Evolutionary conservation across 1,139 yeast genomes (phyloP).

Genomic region (Scheffersomyces lignicola): DNA sequence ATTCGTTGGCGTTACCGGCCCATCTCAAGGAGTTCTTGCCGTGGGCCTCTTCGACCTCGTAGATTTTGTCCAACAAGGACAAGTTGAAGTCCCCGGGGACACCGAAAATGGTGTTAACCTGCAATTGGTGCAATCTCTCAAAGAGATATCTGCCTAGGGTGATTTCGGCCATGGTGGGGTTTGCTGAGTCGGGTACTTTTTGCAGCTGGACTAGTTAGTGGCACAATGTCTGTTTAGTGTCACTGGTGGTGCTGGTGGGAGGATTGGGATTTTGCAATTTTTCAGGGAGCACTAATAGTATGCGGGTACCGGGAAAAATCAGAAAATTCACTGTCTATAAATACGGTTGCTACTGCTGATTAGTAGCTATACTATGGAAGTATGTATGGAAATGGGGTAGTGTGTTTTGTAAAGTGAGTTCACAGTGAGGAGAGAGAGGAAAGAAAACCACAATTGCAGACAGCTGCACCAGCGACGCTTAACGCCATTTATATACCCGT

Average conservation of each 20-base stretch:
- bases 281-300: no score
- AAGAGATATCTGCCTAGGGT: slow-evolving; percentile 45
- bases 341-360: no score
- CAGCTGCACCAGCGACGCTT: no score
- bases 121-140: slow-evolving; percentile 43
- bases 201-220: no score
- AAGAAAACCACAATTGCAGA: neutral
- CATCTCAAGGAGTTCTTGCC: slow-evolving; percentile 25
- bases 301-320: neutral
- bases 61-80: slow-evolving; percentile 36
- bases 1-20: slow-evolving; percentile 47
- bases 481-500: neutral
- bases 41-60: slow-evolving; percentile 31
- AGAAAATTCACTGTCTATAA: neutral
- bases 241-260: no score
- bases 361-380: no score
- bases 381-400: neutral
- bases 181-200: no score
- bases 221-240: no score
- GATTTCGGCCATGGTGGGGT: slow-evolving; percentile 31
- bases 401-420: neutral
- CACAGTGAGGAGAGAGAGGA: neutral
- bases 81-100: slow-evolving; percentile 45
- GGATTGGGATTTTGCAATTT: neutral
- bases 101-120: slow-evolving; percentile 42